These are phyloP conservation scores for Eleusine indica DNA, from an alignment of 176 grass and related monocot species.

Conservation along the genomic window DNA sequence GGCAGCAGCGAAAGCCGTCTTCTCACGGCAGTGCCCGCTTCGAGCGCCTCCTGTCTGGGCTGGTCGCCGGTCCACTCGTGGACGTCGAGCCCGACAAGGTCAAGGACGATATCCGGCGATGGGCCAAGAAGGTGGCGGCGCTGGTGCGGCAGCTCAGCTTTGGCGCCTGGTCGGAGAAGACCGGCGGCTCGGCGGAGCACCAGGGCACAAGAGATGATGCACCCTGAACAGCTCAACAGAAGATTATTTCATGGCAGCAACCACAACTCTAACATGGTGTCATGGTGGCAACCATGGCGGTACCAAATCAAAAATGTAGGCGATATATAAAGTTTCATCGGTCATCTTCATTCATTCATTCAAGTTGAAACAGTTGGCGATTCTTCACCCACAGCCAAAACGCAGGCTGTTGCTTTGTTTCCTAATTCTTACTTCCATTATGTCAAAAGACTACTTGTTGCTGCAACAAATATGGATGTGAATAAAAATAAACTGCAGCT, in stretches of 20 bases:
- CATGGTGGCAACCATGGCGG: not conserved
- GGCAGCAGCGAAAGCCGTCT: conserved; percentile 3
- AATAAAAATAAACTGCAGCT: conserved; percentile 36
- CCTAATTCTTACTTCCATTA: conserved; percentile 4
- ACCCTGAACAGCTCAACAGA: not conserved
- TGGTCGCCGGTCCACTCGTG: conserved; percentile 52
- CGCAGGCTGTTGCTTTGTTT: not conserved
- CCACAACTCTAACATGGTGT: not conserved
- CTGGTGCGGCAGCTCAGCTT: conserved; percentile 79
- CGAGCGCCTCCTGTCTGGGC: conserved; percentile 58
- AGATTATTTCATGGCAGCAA: not conserved
- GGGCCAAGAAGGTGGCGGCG: conserved; percentile 71
- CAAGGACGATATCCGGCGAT: conserved; percentile 67
- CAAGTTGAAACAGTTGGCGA: not conserved
- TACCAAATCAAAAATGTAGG: not conserved
- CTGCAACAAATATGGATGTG: conserved; percentile 7
- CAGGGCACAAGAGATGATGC: not conserved
- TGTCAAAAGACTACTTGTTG: not conserved
- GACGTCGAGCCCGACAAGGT: conserved; percentile 68
- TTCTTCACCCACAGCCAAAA: too few relatives aligned
- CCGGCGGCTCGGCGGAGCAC: conserved; percentile 20
- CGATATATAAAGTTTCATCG: not conserved
- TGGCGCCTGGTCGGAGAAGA: conserved; percentile 43
- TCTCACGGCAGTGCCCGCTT: conserved; percentile 10
- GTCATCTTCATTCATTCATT: conserved; percentile 19